These are phyloP conservation scores for Cercospora janseana DNA, from an alignment of 2,329 filamentous ascomycete species.

Conservation along the genomic window DNA sequence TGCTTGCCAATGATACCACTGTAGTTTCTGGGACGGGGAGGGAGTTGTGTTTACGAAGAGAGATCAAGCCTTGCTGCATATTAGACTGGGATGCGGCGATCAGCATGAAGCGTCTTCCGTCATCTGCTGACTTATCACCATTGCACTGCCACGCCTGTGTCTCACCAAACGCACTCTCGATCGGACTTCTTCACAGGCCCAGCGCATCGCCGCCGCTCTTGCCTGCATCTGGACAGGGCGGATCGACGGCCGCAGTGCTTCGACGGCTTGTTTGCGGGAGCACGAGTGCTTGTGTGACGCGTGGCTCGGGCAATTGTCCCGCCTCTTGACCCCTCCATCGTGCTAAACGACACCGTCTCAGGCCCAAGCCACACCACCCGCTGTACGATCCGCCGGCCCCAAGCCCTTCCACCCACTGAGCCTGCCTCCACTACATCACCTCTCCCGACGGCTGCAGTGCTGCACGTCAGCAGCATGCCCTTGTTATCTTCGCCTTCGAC, in stretches of 20 bases:
- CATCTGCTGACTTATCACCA: too few relatives aligned
- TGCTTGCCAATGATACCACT: conserved; percentile 22
- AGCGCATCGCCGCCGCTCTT: not conserved
- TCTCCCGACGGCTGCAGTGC: not conserved
- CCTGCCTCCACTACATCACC: not conserved
- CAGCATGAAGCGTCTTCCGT: conserved; percentile 2
- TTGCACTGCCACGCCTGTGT: too few relatives aligned
- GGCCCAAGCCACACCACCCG: conserved; percentile 4
- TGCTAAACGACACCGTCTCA: conserved; percentile 9
- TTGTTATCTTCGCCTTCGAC: not conserved
- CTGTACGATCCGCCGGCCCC: too few relatives aligned
- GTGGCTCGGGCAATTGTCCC: conserved; percentile 1
- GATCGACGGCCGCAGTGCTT: conserved; percentile 2
- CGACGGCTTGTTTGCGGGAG: not conserved
- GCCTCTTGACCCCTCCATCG: not conserved
- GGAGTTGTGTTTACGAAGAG: not conserved
- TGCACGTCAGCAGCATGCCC: conserved; percentile 5
- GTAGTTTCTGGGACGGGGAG: conserved; percentile 11
- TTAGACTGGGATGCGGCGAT: not conserved
- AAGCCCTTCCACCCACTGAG: too few relatives aligned
- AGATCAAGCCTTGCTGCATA: not conserved
- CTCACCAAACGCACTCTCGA: too few relatives aligned
- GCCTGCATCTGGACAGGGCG: not conserved
- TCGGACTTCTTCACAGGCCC: conserved; percentile 4
- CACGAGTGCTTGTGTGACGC: conserved; percentile 3